A percentile compares a stretch with the other conserved stretches of the same genome.
Evolutionary conservation across 2,329 filamentous ascomycete genomes (phyloP).

Genomic region (Ascosphaera apis): DNA sequence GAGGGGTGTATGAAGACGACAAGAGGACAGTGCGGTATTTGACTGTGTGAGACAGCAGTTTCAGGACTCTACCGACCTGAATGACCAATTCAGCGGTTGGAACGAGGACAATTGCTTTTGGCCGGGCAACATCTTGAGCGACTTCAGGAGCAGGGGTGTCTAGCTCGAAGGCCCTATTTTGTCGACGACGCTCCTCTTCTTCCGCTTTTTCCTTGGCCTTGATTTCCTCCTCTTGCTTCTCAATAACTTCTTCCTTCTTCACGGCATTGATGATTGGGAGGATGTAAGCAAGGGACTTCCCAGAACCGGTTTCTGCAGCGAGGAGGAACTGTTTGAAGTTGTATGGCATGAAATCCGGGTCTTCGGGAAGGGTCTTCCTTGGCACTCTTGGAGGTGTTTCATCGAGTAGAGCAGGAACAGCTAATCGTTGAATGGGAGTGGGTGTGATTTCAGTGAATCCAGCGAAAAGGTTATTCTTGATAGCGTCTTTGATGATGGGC

Average conservation of each 20-base stretch:
- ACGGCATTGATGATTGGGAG: conserved; percentile 65
- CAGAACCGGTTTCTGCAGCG: conserved; percentile 88
- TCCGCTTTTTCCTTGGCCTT: conserved; percentile 31
- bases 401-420: conserved; percentile 56
- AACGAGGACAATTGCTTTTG: conserved; percentile 64
- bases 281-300: conserved; percentile 86
- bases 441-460: conserved; percentile 54
- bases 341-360: conserved; percentile 19
- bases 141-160: conserved; percentile 36
- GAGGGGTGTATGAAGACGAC: conserved; percentile 51
- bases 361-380: conserved; percentile 13
- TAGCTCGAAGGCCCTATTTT: conserved; percentile 38
- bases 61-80: conserved; percentile 63
- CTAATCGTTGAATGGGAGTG: conserved; percentile 72
- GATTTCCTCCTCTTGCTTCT: conserved; percentile 34
- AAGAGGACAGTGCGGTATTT: conserved; percentile 74
- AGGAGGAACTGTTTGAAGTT: conserved; percentile 49
- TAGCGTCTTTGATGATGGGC: conserved; percentile 44
- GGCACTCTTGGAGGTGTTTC: conserved; percentile 11
- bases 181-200: conserved; percentile 28
- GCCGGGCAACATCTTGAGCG: conserved; percentile 51
- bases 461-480: conserved; percentile 49
- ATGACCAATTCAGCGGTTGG: conserved; percentile 80
- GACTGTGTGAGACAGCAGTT: conserved; percentile 57
- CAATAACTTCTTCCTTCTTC: conserved; percentile 47